Evolutionary conservation across 495 filamentous ascomycete species (phyloP), one percentile per base, ranked within the genome.

Genomic region (Talaromyces wortmannii): DNA sequence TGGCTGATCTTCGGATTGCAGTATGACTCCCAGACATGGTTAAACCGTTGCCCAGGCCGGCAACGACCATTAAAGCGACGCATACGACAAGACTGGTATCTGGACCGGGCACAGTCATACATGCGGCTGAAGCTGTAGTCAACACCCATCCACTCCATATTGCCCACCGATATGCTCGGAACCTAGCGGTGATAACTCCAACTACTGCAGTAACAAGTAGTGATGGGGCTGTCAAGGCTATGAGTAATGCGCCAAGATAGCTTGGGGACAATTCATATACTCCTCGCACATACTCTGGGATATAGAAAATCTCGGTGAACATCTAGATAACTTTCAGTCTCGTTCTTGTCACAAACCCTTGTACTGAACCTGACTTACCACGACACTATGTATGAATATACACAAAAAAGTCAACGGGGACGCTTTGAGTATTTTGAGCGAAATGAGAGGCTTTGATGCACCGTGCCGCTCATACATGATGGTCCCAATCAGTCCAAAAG

Each of bases 141-240:
- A 82, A 31, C 5, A 67, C 57, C 80, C 81, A 84, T 29, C 82
- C 83, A 31, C 55, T 31, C 75, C 78, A 83, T 42, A 84, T 68
- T 0, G 76, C 67, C 78, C 77, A 81, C 2, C 75, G 72, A 58
- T 76, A 84, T 31, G 59, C 63, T 16, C 80, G 78, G 7, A 67
- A 70, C 7, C 70, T 72, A 3, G 75, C 69, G 5, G 80, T 73
- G 3, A 78, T 16, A n/a, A 69, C 59, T 0, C 77, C 81, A 13
- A 68, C 65, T n/a, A 77, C 57, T 44, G 79, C 73, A 36, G 73
- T 73, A 5, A 65, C 62, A 1, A 72, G 65, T 0, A 79, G 59
- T 8, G 79, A 60, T 11, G 75, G 65, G n/a, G 73, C 70, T 2
- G 78, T 78, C 47, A 79, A 66, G 0, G 84, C 80, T 48, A 86